phyloP scores from a whole-genome alignment of 2,329 filamentous ascomycete species.

The Ascosphaera apis region DNA sequence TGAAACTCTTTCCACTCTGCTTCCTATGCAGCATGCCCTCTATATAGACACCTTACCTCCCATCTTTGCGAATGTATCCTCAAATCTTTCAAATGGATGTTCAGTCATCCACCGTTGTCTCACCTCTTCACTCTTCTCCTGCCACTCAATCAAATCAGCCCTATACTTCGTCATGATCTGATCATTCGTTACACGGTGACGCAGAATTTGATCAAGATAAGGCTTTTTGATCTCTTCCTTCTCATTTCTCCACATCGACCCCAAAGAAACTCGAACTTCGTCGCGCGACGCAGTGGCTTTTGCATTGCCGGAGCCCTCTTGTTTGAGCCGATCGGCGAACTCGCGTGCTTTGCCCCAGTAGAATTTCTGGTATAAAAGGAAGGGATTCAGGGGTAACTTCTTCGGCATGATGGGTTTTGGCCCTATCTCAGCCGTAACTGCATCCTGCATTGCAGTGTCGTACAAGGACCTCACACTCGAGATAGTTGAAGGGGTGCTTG shows the following conservation, averaged over 20 bases:
- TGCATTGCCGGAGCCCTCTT: slow-evolving; percentile 38
- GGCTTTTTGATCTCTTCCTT: slow-evolving; percentile 47
- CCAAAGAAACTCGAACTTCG: slow-evolving; percentile 65
- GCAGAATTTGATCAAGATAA: slow-evolving; percentile 50
- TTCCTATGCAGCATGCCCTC: background rate
- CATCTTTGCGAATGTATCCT: background rate
- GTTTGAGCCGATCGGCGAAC: slow-evolving; percentile 46
- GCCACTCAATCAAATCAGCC: slow-evolving; percentile 32
- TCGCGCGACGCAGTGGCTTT: slow-evolving; percentile 42
- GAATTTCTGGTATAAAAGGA: slow-evolving; percentile 69
- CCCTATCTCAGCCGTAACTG: slow-evolving; percentile 42
- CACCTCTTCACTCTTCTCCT: slow-evolving; percentile 15
- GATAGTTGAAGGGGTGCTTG: background rate
- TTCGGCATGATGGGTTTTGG: slow-evolving; percentile 47
- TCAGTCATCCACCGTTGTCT: slow-evolving; percentile 18
- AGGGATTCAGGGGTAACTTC: slow-evolving; percentile 61
- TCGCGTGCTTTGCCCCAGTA: slow-evolving; percentile 38
- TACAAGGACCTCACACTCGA: slow-evolving; percentile 14
- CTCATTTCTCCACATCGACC: slow-evolving; percentile 75
- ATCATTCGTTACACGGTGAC: slow-evolving; percentile 45
- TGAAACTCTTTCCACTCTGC: background rate
- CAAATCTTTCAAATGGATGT: slow-evolving; percentile 14
- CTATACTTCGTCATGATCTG: slow-evolving; percentile 50
- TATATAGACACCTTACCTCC: background rate
- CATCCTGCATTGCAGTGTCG: slow-evolving; percentile 32